phyloP scores from a whole-genome alignment of 179 eudicot genomes.

The Silene noctiflora region DNA sequence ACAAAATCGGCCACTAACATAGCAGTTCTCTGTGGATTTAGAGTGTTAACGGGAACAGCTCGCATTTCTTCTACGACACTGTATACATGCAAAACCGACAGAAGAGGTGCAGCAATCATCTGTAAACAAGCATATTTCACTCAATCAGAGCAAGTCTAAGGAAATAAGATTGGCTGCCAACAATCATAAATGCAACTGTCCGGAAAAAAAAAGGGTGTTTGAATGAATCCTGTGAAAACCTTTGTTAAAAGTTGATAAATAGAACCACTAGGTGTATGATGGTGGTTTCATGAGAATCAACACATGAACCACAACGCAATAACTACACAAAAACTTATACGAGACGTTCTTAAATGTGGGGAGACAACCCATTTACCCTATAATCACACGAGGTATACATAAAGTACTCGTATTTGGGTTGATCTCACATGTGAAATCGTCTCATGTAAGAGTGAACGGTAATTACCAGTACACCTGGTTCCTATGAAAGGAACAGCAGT shows the following conservation, averaged over 20 bases:
- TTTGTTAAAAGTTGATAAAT: not conserved
- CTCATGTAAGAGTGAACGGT: not conserved
- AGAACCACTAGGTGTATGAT: not conserved
- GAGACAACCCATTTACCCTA: too few species aligned
- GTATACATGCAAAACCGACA: constrained; percentile 65
- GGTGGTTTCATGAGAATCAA: not conserved
- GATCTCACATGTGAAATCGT: too few species aligned
- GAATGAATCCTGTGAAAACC: not conserved
- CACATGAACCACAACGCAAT: not conserved
- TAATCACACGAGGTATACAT: too few species aligned
- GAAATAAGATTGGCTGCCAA: not conserved
- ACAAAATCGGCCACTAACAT: constrained; percentile 77
- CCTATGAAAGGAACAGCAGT: not conserved
- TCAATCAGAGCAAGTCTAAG: not conserved
- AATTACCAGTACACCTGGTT: not conserved
- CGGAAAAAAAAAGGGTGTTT: not conserved
- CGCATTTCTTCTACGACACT: constrained; percentile 88
- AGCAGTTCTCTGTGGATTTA: constrained; percentile 96
- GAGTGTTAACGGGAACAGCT: constrained; percentile 87
- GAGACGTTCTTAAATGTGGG: too few species aligned
- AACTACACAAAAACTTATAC: not conserved
- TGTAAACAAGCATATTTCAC: constrained; percentile 28
- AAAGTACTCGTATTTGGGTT: too few species aligned
- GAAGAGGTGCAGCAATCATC: constrained; percentile 80
- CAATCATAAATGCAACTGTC: constrained; percentile 1